A percentile compares a stretch with the other conserved stretches of the same genome.
phyloP scores from a whole-genome alignment of 2,329 filamentous ascomycete species.

The Epichloe sibirici region DNA sequence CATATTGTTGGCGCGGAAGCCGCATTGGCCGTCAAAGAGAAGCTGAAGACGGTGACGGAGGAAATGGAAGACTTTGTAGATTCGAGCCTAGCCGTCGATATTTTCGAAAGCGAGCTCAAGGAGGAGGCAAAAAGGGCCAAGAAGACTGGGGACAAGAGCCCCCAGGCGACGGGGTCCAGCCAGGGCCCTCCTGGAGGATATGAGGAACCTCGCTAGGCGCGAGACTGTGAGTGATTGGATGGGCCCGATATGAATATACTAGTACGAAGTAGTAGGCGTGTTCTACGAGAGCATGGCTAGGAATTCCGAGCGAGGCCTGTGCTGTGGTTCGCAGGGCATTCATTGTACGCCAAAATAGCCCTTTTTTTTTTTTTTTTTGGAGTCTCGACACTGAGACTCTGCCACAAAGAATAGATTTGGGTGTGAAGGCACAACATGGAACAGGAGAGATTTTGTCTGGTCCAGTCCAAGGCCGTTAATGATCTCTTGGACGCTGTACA shows the following conservation, averaged over 20 bases:
- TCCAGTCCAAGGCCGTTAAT: too few relatives aligned
- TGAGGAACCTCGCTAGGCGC: neutral
- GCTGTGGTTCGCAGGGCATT: neutral
- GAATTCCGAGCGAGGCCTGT: too few relatives aligned
- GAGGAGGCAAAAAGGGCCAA: constrained; percentile 35
- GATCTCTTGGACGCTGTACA: too few relatives aligned
- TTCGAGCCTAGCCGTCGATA: constrained; percentile 74
- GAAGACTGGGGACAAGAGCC: constrained; percentile 13
- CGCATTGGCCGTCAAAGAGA: constrained; percentile 80
- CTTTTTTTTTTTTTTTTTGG: too few relatives aligned
- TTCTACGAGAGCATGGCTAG: too few relatives aligned
- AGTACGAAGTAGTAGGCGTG: too few relatives aligned
- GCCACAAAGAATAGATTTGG: too few relatives aligned
- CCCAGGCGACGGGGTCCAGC: constrained; percentile 3
- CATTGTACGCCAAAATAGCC: neutral
- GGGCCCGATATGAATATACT: too few relatives aligned
- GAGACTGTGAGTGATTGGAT: neutral
- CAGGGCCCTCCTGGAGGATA: neutral
- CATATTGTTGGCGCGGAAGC: constrained; percentile 92
- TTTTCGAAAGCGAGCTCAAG: constrained; percentile 46
- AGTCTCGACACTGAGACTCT: too few relatives aligned
- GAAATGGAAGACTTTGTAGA: constrained; percentile 95
- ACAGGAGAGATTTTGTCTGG: too few relatives aligned
- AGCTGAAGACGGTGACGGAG: constrained; percentile 90
- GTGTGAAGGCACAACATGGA: too few relatives aligned